Evolutionary conservation across 768 basidiomycete genomes (phyloP).

Genomic region (Tricholoma sp.): DNA sequence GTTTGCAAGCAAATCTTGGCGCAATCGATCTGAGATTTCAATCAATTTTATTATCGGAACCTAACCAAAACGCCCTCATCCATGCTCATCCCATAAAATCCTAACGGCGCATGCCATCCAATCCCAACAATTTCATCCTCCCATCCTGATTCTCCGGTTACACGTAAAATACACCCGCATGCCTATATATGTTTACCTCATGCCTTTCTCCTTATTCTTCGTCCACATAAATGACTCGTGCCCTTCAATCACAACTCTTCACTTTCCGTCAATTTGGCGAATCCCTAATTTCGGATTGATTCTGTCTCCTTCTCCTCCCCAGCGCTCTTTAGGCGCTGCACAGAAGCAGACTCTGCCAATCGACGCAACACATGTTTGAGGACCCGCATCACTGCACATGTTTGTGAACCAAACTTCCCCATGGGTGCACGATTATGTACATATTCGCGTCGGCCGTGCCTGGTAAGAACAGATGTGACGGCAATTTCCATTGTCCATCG

Average conservation of each 20-base stretch:
- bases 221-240: too few species aligned
- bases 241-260: background rate
- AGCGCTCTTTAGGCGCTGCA: background rate
- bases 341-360: background rate
- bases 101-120: background rate
- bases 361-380: background rate
- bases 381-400: background rate
- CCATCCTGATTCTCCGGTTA: background rate
- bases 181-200: background rate
- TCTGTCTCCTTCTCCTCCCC: background rate
- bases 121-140: too few species aligned
- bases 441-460: background rate
- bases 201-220: too few species aligned
- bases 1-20: conserved; percentile 1
- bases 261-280: background rate
- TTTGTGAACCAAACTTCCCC: background rate
- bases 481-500: background rate
- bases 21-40: background rate
- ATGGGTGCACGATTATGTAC: background rate
- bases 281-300: background rate
- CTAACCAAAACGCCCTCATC: background rate
- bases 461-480: background rate
- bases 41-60: background rate
- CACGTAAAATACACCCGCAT: background rate
- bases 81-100: background rate